These are phyloP conservation scores for Pythium brachiatum DNA, from an alignment of 352 stramenopile species.

Conservation along the genomic window DNA sequence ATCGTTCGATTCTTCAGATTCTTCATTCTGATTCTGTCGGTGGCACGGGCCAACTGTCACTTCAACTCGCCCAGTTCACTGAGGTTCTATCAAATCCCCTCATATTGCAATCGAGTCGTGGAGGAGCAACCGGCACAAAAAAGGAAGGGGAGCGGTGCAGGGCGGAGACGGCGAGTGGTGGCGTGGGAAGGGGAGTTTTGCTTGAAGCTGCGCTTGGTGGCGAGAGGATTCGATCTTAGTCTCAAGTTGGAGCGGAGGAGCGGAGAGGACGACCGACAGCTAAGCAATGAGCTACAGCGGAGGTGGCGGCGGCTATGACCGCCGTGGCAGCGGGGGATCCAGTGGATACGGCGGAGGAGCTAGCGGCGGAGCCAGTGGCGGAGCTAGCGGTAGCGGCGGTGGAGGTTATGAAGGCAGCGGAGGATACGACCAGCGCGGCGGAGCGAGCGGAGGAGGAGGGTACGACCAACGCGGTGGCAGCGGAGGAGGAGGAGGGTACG, in stretches of 20 bases:
- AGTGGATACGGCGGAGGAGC: slow-evolving; percentile 7
- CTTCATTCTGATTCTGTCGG: slow-evolving; percentile 8
- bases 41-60: slow-evolving; percentile 12
- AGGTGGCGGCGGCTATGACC: slow-evolving; percentile 33
- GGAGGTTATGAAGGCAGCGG: slow-evolving; percentile 32
- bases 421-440: slow-evolving; percentile 18
- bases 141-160: slow-evolving; percentile 4
- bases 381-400: slow-evolving; percentile 10
- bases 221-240: slow-evolving; percentile 13
- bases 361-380: background rate
- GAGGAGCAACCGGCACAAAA: slow-evolving; percentile 13
- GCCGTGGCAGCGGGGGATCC: slow-evolving; percentile 18
- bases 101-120: slow-evolving; percentile 16
- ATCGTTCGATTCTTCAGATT: too few species aligned
- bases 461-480: slow-evolving; percentile 22
- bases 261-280: slow-evolving; percentile 5
- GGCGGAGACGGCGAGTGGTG: slow-evolving; percentile 1
- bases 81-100: background rate
- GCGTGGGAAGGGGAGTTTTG: slow-evolving; percentile 11
- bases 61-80: slow-evolving; percentile 19
- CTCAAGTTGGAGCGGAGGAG: background rate
- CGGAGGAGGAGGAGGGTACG: slow-evolving; percentile 27
- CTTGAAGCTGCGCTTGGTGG: slow-evolving; percentile 14
- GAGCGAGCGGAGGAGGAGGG: slow-evolving; percentile 8
- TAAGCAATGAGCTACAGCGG: slow-evolving; percentile 46